Evolutionary conservation across 2,329 filamentous ascomycete species (phyloP), one percentile per base, ranked within the genome.

Genomic region (Myotisia sp.): DNA sequence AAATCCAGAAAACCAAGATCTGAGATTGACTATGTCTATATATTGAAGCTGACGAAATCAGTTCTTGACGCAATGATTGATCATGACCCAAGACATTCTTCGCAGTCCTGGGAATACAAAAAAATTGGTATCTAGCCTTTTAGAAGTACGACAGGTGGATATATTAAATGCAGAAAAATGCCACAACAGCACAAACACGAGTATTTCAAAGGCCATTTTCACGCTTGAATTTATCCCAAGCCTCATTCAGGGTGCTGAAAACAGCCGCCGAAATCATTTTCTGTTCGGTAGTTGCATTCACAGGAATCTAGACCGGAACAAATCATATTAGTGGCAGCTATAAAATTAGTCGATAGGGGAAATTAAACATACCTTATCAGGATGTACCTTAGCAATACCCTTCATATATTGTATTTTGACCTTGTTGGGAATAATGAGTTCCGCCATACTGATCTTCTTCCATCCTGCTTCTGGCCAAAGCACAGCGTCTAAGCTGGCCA

Each of bases 331-430:
- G 18, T 3, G 13, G 19, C n/a, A 23, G 9, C n/a, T 36, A 13
- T 26, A 29, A 34, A 16, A 6, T 14, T 3, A 28, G 6, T 13
- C 14, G 7, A 37, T 23, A 6, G 17, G 20, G 17, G 34, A 10
- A 39, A 39, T 39, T 12, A 41, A 45, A 58, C 74, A 59, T 67
- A 94, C 90, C 79, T 98, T 98, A 58, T 98, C 90, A 40, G 90
- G 90, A 68, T 98, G 90, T 47, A 90, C 90, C 68, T 94, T 95
- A 7, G 79, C 83, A 68, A 98, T 95, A 4, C 87, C 90, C 71
- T 93, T 94, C 90, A 98, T 95, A 55, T 98, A 98, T 40, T 81
- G 68, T 44, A 98, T 79, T 71, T 98, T 98, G 55, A 95, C 90
- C 67, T 87, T 93, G 46, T 82, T 85, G 21, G 85, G 76, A 69